A percentile compares a stretch with the other conserved stretches of the same genome.
Conservation (phyloP, 2,329 filamentous ascomycete genomes). For the Monilinia fructigena region DNA sequence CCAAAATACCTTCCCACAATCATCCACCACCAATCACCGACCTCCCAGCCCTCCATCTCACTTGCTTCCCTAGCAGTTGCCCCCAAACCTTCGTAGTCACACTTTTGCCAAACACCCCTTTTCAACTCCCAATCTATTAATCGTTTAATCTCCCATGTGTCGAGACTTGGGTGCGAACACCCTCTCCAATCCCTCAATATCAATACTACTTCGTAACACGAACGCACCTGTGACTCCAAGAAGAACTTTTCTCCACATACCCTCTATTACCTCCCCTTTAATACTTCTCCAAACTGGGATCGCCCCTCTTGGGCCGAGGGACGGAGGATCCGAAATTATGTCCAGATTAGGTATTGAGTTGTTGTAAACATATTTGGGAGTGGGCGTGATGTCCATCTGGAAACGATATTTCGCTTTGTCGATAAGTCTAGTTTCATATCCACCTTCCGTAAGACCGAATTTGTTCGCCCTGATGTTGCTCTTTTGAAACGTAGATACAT, state of each 20-base stretch:
- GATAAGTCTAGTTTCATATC: slow-evolving; percentile 69
- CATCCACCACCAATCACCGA: slow-evolving; percentile 68
- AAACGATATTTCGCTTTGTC: slow-evolving; percentile 66
- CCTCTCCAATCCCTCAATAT: slow-evolving; percentile 51
- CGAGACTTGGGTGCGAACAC: slow-evolving; percentile 59
- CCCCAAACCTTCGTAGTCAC: slow-evolving; percentile 13
- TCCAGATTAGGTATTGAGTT: slow-evolving; percentile 48
- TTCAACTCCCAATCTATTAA: slow-evolving; percentile 57
- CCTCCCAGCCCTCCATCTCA: slow-evolving; percentile 45
- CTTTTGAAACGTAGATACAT: slow-evolving; percentile 52
- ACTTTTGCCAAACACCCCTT: slow-evolving; percentile 44
- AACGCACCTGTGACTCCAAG: slow-evolving; percentile 61
- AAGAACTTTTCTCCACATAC: slow-evolving; percentile 64
- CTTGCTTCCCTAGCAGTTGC: not conserved
- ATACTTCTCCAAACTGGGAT: slow-evolving; percentile 74
- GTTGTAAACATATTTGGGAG: slow-evolving; percentile 56
- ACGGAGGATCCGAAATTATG: slow-evolving; percentile 41
- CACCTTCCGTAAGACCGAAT: slow-evolving; percentile 68
- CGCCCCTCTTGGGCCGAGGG: slow-evolving; percentile 47
- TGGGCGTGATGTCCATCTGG: slow-evolving; percentile 58
- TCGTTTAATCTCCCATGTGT: slow-evolving; percentile 61
- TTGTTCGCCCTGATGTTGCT: slow-evolving; percentile 60
- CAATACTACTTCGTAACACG: slow-evolving; percentile 60
- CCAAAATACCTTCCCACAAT: slow-evolving; percentile 44
- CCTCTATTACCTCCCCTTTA: slow-evolving; percentile 56